Conservation (phyloP, 768 basidiomycete species). For the Phallus indusiatus region DNA sequence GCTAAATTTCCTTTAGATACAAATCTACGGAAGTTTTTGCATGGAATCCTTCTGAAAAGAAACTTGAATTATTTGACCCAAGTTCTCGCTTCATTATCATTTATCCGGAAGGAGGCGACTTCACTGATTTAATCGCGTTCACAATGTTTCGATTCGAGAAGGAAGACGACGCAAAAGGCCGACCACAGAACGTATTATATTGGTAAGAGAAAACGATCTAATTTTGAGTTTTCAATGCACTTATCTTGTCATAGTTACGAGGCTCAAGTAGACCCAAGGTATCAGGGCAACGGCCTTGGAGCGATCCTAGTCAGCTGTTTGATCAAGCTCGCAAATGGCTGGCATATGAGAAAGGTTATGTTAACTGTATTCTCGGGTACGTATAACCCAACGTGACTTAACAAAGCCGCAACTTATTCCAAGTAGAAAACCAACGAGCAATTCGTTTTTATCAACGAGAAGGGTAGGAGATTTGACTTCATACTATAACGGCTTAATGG, state of each 20-base stretch:
- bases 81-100: slow-evolving; percentile 54
- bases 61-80: slow-evolving; percentile 47
- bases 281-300: slow-evolving; percentile 50
- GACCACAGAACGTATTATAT: slow-evolving; percentile 48
- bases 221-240: not conserved
- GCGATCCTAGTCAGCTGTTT: slow-evolving; percentile 41
- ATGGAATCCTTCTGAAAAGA: slow-evolving; percentile 51
- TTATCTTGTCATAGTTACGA: slow-evolving; percentile 50
- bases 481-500: not conserved
- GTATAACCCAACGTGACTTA: slow-evolving; percentile 5
- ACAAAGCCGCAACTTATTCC: slow-evolving; percentile 2
- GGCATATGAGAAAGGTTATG: slow-evolving; percentile 59
- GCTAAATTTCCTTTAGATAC: not conserved
- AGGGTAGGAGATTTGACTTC: slow-evolving; percentile 34
- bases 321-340: slow-evolving; percentile 37
- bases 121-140: slow-evolving; percentile 29
- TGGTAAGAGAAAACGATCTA: slow-evolving; percentile 39
- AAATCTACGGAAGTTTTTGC: slow-evolving; percentile 30
- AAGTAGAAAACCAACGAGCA: slow-evolving; percentile 36
- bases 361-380: slow-evolving; percentile 72
- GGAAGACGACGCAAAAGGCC: slow-evolving; percentile 32
- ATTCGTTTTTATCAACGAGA: slow-evolving; percentile 41
- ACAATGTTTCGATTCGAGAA: slow-evolving; percentile 66
- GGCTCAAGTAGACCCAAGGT: slow-evolving; percentile 44
- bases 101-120: slow-evolving; percentile 8